phyloP scores from a whole-genome alignment of 169 alveolate genomes.

The Plasmodium vinckei region DNA sequence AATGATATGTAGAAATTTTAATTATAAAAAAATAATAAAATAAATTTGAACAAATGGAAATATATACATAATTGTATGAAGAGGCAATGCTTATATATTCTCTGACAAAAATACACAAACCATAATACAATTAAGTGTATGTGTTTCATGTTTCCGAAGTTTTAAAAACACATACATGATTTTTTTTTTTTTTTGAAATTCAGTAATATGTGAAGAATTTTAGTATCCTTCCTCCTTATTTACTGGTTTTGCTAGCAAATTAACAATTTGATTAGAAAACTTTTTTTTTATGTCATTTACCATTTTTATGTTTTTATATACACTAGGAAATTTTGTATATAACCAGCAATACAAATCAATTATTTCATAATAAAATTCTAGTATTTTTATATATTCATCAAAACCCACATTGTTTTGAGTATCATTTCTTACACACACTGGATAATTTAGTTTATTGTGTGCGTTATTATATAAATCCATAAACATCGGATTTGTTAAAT shows the following conservation, averaged over 20 bases:
- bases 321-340: slow-evolving; percentile 42
- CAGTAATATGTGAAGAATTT: too few relatives aligned
- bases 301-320: slow-evolving; percentile 41
- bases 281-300: slow-evolving; percentile 60
- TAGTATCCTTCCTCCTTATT: not conserved
- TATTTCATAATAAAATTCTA: slow-evolving; percentile 59
- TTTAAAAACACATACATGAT: too few relatives aligned
- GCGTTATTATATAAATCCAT: too few relatives aligned
- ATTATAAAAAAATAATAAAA: not conserved
- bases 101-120: too few relatives aligned
- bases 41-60: not conserved
- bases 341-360: slow-evolving; percentile 67
- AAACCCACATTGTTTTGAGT: not conserved
- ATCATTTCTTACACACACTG: not conserved
- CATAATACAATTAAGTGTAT: too few relatives aligned
- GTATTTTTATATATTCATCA: slow-evolving; percentile 24
- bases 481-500: not conserved
- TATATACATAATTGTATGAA: not conserved
- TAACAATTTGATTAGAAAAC: slow-evolving; percentile 37
- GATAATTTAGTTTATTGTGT: not conserved
- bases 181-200: too few relatives aligned
- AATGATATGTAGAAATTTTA: slow-evolving; percentile 17
- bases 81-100: too few relatives aligned
- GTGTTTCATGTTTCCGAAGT: too few relatives aligned
- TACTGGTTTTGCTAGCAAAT: slow-evolving; percentile 35